Evolutionary conservation across 2,329 filamentous ascomycete genomes (phyloP).

Genomic region (Phoma herbarum): DNA sequence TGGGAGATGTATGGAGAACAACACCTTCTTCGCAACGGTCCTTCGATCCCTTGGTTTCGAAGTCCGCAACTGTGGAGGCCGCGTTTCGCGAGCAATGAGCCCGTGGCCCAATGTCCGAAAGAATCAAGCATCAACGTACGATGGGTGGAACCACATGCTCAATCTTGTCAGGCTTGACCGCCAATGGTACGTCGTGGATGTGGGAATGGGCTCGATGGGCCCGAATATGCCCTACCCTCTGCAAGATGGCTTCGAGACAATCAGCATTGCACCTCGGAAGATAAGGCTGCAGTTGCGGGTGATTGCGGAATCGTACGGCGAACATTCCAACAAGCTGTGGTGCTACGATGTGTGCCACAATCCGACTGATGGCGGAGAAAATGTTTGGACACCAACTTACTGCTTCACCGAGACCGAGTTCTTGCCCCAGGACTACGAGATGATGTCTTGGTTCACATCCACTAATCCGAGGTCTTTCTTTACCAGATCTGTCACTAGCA

Average conservation of each 20-base stretch:
- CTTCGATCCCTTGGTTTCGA: conserved; percentile 60
- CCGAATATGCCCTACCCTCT: conserved; percentile 24
- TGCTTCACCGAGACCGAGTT: conserved; percentile 35
- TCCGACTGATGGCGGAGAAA: background rate
- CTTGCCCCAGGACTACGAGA: conserved; percentile 32
- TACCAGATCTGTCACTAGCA: conserved; percentile 27
- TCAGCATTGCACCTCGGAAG: conserved; percentile 20
- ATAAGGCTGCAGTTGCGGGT: conserved; percentile 21
- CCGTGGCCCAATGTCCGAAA: conserved; percentile 21
- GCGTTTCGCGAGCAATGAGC: conserved; percentile 27
- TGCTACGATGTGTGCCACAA: conserved; percentile 26
- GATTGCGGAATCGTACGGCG: conserved; percentile 26
- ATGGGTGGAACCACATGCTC: conserved; percentile 51
- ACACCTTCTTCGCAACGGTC: conserved; percentile 59
- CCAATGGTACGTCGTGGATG: conserved; percentile 43
- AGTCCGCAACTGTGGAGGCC: conserved; percentile 33
- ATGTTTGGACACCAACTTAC: conserved; percentile 21
- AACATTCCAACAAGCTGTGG: conserved; percentile 19
- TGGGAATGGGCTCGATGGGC: conserved; percentile 44
- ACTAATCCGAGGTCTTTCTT: conserved; percentile 28
- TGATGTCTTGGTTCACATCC: conserved; percentile 38
- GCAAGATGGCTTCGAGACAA: conserved; percentile 22
- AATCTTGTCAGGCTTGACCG: conserved; percentile 47
- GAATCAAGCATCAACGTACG: conserved; percentile 22
- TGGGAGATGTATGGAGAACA: conserved; percentile 67